Evolutionary conservation across 805 yeast species (phyloP), one percentile per base, ranked within the genome.

Genomic region (Blastobotrys mokoenaii): DNA sequence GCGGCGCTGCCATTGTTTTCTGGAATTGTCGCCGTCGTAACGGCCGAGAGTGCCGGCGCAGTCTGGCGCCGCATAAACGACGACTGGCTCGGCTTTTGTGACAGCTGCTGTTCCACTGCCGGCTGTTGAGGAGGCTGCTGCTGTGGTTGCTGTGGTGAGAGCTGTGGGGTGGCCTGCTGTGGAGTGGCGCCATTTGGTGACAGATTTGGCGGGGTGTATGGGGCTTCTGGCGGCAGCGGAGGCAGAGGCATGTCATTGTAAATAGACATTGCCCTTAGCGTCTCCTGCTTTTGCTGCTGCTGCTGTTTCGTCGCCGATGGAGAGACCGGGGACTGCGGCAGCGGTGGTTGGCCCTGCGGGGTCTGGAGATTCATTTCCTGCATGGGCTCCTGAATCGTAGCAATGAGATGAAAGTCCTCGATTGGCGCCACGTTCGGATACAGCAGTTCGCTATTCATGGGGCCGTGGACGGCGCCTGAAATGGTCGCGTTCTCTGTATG

Each of bases 201-300:
- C 3, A 18, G 18, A 3, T 9, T 20, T 32, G 44, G 44, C 12
- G 43, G 29, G 14, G 38, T 20, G 11, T 41, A n/a, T 12, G 20
- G 36, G 9, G 22, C 25, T 2, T 22, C 32, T 5, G 44, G 44
- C 2, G 44, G 44, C 3, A 38, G 41, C 11, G 44, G 39, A 8
- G 44, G 44, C 5, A 41, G 32, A 7, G 44, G 44, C 39, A 41
- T 32, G 25, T 41, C 44, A 5, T 22, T 10, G 14, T 41, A 22
- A 8, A 22, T 22, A 8, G 27, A 22, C 27, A 22, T 22, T 33
- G 25, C n/a, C 22, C 10, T 20, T 20, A 33, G 32, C 27, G 25
- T 3, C 43, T 9, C 15, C 18, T 15, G 14, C 17, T 30, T 33
- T n/a, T 10, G 12, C 41, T 12, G 41, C 15, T 30, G 41, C 15